A percentile compares a stretch with the other conserved stretches of the same genome.
phyloP scores from a whole-genome alignment of 306 rosid genomes.

The Psophocarpus tetragonolobus region DNA sequence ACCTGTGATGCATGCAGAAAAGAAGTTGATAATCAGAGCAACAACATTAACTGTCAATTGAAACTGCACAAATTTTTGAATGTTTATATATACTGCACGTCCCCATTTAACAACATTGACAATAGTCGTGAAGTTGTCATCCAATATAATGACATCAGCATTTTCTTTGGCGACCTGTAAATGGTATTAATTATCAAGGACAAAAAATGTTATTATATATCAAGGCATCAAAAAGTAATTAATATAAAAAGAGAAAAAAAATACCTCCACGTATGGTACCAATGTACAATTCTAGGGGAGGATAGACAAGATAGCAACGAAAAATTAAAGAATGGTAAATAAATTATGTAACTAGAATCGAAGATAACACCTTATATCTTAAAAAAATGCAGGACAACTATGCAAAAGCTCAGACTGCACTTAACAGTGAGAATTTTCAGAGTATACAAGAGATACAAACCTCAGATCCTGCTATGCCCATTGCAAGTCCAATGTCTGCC shows the following conservation, averaged over 20 bases:
- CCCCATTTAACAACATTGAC: constrained; percentile 93
- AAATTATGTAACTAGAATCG: constrained; percentile 6
- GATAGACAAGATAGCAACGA: not conserved
- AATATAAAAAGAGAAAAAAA: not conserved
- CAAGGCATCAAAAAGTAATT: constrained; percentile 12
- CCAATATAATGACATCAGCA: constrained; percentile 90
- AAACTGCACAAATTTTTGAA: constrained; percentile 96
- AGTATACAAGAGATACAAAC: constrained; percentile 45
- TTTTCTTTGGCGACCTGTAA: constrained; percentile 93
- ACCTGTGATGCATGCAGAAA: constrained; percentile 96
- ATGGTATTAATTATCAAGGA: constrained; percentile 28
- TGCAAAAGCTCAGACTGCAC: not conserved
- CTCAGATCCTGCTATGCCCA: constrained; percentile 99
- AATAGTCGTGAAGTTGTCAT: constrained; percentile 84
- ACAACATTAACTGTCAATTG: constrained; percentile 94
- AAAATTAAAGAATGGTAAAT: not conserved
- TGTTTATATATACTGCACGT: constrained; percentile 91
- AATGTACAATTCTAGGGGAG: not conserved
- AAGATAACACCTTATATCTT: not conserved
- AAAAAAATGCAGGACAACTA: not conserved
- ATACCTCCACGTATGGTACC: not conserved
- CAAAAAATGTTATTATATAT: not conserved
- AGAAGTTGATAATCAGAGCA: constrained; percentile 80
- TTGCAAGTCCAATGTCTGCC: constrained; percentile 96
- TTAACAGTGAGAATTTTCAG: not conserved